Base-by-base conservation (phyloP, 179 eudicot genomes). In the Silene vulgaris region DNA sequence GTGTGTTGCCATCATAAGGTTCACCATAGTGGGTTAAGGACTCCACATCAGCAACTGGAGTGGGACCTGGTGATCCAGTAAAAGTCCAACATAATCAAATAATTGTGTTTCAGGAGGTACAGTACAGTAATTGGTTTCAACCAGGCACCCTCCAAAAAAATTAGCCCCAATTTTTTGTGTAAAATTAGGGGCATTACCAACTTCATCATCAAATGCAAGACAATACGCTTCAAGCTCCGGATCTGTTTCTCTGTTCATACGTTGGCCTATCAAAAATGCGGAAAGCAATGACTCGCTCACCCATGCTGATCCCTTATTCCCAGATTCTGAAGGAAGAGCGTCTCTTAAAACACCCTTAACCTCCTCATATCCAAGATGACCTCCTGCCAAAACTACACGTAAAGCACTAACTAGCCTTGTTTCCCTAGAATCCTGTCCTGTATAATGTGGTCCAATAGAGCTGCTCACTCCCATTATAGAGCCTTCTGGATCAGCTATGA, bases 1-100 rank as follows among this genome's bases (percentile, higher is more conserved):
- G 99, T 35, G 99, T 95, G 83, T 93, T 95, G 65, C 99, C 99
- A 79, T 95, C 99, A 82, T 93, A 95, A 71, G 99, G 99, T 84
- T 95, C 99, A 50, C 99, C 99, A 75, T 92, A 95, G 73, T 95
- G 97, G 76, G 99, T 92, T 89, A 95, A 82, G 23, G 96, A 95
- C 75, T 64, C 85, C 68, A 95, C 93, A 86, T 95, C 97, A 72
- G 97, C 99, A 75, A 92, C 85, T 69, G 93, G 96, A 32, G 88
- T 83, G 78, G 88, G 84, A 78, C 97, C 97, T 95, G 82, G 76
- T 69, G 63, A 73, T 63, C 5, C 70, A 73, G 48, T 61, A 67
- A 35, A 52, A 45, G 50, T 9, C 29, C 48, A 9, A 3, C 7
- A n/a, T 35, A 73, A 76, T 45, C 26, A 37, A 16, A 68, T 48